Conservation (phyloP, 2,329 filamentous ascomycete genomes). For the Pyrenochaeta sp. region DNA sequence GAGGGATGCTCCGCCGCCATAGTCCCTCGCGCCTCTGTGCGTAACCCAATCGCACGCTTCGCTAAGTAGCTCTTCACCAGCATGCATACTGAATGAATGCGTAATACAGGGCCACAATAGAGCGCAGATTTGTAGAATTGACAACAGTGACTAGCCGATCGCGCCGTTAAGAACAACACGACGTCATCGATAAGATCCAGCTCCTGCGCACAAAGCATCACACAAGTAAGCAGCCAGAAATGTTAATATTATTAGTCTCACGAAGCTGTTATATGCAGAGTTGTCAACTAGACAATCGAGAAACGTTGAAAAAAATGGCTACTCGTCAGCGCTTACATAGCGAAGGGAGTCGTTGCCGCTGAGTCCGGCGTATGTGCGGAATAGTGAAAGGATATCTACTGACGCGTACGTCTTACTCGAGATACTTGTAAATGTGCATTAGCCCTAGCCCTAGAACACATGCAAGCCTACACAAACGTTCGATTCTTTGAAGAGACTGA, state of each 20-base stretch:
- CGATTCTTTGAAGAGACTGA: not conserved
- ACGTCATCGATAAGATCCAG: not conserved
- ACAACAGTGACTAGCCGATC: not conserved
- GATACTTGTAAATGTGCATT: not conserved
- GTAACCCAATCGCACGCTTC: not conserved
- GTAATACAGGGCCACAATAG: not conserved
- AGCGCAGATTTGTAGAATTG: not conserved
- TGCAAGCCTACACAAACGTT: not conserved
- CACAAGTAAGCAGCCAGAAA: not conserved
- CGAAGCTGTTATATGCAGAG: not conserved
- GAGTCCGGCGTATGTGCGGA: not conserved
- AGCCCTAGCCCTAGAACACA: not conserved
- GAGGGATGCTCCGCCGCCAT: not conserved
- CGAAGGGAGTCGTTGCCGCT: not conserved
- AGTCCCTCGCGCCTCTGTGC: not conserved
- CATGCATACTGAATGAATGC: not conserved
- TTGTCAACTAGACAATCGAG: not conserved
- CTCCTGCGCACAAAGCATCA: not conserved
- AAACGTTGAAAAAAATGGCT: not conserved
- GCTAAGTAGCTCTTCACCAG: not conserved
- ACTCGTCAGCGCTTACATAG: not conserved
- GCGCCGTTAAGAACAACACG: not conserved
- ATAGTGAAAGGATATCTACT: not conserved
- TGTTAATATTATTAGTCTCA: not conserved
- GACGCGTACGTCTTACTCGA: not conserved